Evolutionary conservation across 2,329 filamentous ascomycete genomes (phyloP).

Genomic region (Pyrenochaeta sp.): DNA sequence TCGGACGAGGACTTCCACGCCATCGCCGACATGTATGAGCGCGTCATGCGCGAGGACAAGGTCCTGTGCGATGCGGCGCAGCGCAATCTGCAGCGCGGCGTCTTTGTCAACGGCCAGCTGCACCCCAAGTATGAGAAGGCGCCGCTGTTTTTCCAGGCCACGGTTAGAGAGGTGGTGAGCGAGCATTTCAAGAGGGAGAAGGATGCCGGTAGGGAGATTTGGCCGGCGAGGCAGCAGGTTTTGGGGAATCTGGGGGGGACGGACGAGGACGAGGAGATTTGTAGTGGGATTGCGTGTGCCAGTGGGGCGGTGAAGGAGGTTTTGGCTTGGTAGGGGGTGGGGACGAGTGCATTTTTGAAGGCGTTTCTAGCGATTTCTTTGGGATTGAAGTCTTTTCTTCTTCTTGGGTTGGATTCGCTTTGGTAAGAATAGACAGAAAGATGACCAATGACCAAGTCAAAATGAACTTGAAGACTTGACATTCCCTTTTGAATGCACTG

Average conservation of each 20-base stretch:
- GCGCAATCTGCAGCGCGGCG: conserved; percentile 65
- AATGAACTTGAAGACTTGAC: too few species aligned
- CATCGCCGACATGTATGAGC: conserved; percentile 67
- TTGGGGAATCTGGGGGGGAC: conserved; percentile 52
- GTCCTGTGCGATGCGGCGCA: conserved; percentile 65
- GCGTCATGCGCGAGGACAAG: conserved; percentile 70
- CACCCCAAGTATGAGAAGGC: conserved; percentile 66
- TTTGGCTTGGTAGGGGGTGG: conserved; percentile 23
- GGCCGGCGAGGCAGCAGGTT: conserved; percentile 48
- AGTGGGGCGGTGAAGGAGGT: conserved; percentile 19
- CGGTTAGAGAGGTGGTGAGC: conserved; percentile 55
- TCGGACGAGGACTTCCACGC: conserved; percentile 64
- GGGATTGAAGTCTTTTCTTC: conserved; percentile 1
- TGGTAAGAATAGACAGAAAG: too few species aligned
- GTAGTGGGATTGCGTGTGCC: conserved; percentile 16
- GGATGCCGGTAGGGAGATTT: conserved; percentile 20
- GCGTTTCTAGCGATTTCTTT: neutral
- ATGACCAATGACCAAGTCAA: too few species aligned
- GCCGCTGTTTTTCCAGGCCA: conserved; percentile 63
- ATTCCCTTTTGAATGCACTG: too few species aligned
- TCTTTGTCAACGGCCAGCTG: conserved; percentile 67
- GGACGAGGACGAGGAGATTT: conserved; percentile 59
- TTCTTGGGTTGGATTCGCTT: too few species aligned
- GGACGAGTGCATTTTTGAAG: neutral
- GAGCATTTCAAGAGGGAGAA: conserved; percentile 27